Evolutionary conservation across 305 asterid species (phyloP).

Genomic region (Fraxinus baroniana): DNA sequence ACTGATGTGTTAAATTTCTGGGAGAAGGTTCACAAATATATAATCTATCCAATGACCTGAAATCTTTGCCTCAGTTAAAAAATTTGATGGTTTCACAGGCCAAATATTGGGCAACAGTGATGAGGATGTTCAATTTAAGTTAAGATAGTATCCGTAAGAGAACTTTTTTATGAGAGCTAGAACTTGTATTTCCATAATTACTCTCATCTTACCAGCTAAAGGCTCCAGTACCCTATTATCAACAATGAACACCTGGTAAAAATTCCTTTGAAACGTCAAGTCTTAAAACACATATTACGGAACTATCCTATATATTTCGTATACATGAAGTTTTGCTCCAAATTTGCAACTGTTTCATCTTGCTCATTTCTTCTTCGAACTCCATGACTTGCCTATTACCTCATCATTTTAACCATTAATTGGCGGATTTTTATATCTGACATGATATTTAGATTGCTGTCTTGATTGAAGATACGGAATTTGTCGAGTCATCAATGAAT

Average conservation of each 20-base stretch:
- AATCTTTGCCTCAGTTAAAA: not conserved
- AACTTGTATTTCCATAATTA: not conserved
- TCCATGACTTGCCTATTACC: not conserved
- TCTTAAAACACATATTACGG: not conserved
- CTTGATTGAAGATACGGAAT: conserved; percentile 76
- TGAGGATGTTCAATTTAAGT: not conserved
- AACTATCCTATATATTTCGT: not conserved
- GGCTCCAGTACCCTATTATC: not conserved
- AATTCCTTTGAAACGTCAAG: not conserved
- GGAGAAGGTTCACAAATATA: not conserved
- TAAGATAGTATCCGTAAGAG: not conserved
- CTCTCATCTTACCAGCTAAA: not conserved
- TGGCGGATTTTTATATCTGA: not conserved
- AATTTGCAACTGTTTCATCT: not conserved
- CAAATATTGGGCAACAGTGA: not conserved
- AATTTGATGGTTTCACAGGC: not conserved
- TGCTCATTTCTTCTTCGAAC: not conserved
- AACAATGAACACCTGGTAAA: not conserved
- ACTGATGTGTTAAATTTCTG: not conserved
- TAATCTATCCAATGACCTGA: not conserved
- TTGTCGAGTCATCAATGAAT: conserved; percentile 73
- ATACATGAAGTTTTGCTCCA: not conserved
- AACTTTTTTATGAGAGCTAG: not conserved
- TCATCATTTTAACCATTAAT: not conserved
- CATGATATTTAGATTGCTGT: conserved; percentile 62